phyloP scores from a whole-genome alignment of 768 basidiomycete genomes.

The Mycena crocata region DNA sequence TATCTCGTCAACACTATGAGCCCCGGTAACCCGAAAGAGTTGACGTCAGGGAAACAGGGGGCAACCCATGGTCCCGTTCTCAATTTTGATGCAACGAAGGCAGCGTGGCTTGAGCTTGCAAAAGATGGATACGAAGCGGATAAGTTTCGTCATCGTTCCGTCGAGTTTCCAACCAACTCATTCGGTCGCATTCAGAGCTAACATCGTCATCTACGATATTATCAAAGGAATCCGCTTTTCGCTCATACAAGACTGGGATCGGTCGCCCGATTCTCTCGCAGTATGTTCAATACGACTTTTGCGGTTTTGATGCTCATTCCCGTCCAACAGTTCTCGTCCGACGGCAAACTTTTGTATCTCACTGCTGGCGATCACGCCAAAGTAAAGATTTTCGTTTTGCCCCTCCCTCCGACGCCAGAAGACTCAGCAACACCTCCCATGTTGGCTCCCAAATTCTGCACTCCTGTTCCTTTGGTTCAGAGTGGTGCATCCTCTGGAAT shows the following conservation, averaged over 20 bases:
- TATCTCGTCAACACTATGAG: conserved; percentile 75
- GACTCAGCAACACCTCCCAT: conserved; percentile 64
- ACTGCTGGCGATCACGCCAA: conserved; percentile 84
- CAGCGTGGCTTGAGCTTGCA: conserved; percentile 90
- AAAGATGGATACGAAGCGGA: conserved; percentile 93
- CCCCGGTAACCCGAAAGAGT: conserved; percentile 62
- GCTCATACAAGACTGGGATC: conserved; percentile 88
- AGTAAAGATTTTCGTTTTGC: conserved; percentile 78
- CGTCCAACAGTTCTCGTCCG: conserved; percentile 75
- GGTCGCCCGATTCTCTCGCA: conserved; percentile 71
- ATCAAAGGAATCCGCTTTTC: conserved; percentile 73
- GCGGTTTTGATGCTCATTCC: conserved; percentile 3
- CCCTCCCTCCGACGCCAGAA: conserved; percentile 71
- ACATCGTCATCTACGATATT: conserved; percentile 85
- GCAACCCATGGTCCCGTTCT: conserved; percentile 83
- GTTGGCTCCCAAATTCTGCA: conserved; percentile 57
- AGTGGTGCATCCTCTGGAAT: conserved; percentile 69
- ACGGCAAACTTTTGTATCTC: conserved; percentile 76
- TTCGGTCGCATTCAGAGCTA: conserved; percentile 59
- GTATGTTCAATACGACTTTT: conserved; percentile 54
- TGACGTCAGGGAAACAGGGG: conserved; percentile 89
- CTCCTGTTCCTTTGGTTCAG: conserved; percentile 70
- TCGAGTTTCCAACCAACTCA: neutral
- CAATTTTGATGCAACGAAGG: conserved; percentile 72
- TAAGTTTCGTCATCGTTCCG: conserved; percentile 53